Evolutionary conservation across 768 basidiomycete species (phyloP), one percentile per base, ranked within the genome.

Genomic region (Trametes gibbosa): DNA sequence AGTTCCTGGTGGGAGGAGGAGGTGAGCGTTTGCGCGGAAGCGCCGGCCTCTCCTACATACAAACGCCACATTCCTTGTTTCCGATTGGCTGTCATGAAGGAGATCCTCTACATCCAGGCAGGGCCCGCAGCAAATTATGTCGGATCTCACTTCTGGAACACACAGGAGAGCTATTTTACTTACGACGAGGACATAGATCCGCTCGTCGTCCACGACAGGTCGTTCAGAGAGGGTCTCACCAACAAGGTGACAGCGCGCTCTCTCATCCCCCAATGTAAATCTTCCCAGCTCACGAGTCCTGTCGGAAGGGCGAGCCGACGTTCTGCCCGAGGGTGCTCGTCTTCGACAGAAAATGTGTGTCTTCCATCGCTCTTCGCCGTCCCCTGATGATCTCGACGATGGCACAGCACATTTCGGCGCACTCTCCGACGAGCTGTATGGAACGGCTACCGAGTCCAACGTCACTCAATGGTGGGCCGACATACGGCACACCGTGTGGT

Each of bases 61-160:
- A 34, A 39, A 12, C 35, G 12, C 39, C 17, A 21, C 24, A 25
- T 12, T 4, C 51, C 17, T 40, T 56, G 46, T 29, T 56, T 50
- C 24, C 40, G 50, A 41, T 50, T 50, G 29, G 29, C 29, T 32
- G 29, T 10, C 29, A 91, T 91, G 89, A 84, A 80, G 67, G 90
- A 92, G 68, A 89, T 91, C 61, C 71, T 92, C 58, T 86, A 92
- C 69, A 75, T 92, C 50, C 90, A 92, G 71, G 87, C 87, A 0
- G 89, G 89, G 55, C 69, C 76, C 34, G 66, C 81, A 43, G 79
- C 89, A 19, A 91, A 92, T 66, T 84, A 84, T 66, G 72, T 80
- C 19, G 89, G 88, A 46, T 83, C 88, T 0, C 90, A 92, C 66
- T 91, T 89, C 65, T 92, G 89, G 89, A 91, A 91, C 66, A 81